Conservation (phyloP, 139 green algal genomes). For the Limnomonas spitsbergensis region DNA sequence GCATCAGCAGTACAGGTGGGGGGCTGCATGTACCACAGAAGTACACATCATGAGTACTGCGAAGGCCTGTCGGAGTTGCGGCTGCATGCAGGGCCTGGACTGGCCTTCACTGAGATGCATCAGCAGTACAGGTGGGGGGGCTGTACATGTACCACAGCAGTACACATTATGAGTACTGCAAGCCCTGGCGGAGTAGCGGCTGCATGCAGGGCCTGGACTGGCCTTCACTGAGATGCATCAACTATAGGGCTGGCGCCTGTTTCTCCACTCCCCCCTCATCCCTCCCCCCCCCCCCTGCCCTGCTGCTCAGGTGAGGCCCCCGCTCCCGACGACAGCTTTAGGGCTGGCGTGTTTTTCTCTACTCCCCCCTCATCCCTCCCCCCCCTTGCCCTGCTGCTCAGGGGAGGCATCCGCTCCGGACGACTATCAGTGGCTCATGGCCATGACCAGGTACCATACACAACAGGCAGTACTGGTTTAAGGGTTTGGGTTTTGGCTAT, state of each 20-base stretch:
- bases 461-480: background rate
- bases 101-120: constrained; percentile 23
- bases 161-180: too few species aligned
- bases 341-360: too few species aligned
- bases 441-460: background rate
- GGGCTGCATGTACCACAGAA: background rate
- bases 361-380: too few species aligned
- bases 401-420: constrained; percentile 71
- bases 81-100: constrained; percentile 55
- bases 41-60: constrained; percentile 59
- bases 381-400: too few species aligned
- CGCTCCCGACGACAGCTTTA: too few species aligned
- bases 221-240: too few species aligned
- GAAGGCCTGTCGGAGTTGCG: constrained; percentile 62
- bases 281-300: too few species aligned
- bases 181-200: constrained; percentile 60
- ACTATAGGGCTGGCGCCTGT: too few species aligned
- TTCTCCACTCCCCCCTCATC: too few species aligned
- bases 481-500: too few species aligned
- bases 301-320: too few species aligned
- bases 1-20: too few species aligned
- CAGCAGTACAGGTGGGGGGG: constrained; percentile 19
- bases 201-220: constrained; percentile 58
- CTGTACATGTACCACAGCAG: background rate
- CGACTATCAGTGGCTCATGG: constrained; percentile 76